Percentiles rank a stretch among this genome's conserved stretches.
Conservation (phyloP, 192 early-diverging fungal species). For the Coemansia sp. region DNA sequence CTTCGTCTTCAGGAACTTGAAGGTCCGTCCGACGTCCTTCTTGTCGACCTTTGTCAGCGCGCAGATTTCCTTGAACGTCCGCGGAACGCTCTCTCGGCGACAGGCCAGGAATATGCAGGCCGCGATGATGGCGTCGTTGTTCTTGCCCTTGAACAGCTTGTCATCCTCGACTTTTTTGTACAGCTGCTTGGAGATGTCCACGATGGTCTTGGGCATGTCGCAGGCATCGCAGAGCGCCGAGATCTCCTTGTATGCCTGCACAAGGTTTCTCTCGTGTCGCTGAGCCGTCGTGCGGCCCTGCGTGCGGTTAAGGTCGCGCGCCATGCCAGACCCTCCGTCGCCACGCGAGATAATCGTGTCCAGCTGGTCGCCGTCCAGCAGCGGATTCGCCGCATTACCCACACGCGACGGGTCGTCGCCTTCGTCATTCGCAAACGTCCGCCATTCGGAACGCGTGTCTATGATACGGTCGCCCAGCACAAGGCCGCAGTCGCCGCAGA, state of each 20-base stretch:
- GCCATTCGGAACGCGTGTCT: slow-evolving; percentile 97
- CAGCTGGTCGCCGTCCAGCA: slow-evolving; percentile 40
- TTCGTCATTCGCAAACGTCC: slow-evolving; percentile 56
- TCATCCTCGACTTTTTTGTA: slow-evolving; percentile 89
- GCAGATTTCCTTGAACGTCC: slow-evolving; percentile 94
- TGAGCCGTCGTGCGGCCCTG: slow-evolving; percentile 64
- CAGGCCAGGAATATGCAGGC: slow-evolving; percentile 94
- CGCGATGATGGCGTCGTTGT: slow-evolving; percentile 81
- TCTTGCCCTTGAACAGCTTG: slow-evolving; percentile 77
- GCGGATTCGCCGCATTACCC: slow-evolving; percentile 43
- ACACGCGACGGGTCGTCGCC: slow-evolving; percentile 51
- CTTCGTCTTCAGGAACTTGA: slow-evolving; percentile 53
- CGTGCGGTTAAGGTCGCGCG: slow-evolving; percentile 44
- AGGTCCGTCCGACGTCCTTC: slow-evolving; percentile 87
- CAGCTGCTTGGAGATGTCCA: slow-evolving; percentile 89
- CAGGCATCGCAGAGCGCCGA: slow-evolving; percentile 84
- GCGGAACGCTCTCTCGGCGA: slow-evolving; percentile 73
- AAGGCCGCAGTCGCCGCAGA: slow-evolving; percentile 93
- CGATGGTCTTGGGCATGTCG: slow-evolving; percentile 71
- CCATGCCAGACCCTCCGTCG: slow-evolving; percentile 55
- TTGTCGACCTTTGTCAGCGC: slow-evolving; percentile 86
- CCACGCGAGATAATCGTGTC: slow-evolving; percentile 76
- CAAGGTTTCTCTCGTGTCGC: slow-evolving; percentile 72
- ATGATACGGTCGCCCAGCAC: slow-evolving; percentile 95
- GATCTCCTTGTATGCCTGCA: slow-evolving; percentile 85